A percentile compares a stretch with the other conserved stretches of the same genome.
phyloP scores from a whole-genome alignment of 495 filamentous ascomycete species.

The Clavariopsis aquatica region DNA sequence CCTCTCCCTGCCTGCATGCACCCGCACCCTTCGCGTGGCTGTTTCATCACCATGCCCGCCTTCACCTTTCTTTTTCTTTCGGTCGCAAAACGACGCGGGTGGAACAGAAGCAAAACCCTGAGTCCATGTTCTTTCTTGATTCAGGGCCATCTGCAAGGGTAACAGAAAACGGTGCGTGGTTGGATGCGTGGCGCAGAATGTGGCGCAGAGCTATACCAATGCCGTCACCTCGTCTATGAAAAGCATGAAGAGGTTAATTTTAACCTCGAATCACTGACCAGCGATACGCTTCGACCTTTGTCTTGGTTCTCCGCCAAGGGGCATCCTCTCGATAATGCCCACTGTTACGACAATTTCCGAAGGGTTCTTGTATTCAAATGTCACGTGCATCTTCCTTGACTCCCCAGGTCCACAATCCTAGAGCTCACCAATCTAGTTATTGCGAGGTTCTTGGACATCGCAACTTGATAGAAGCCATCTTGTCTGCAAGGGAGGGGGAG shows the following conservation, averaged over 20 bases:
- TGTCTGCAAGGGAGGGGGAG: no score
- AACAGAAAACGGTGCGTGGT: conserved; percentile 4
- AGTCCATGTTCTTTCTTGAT: neutral
- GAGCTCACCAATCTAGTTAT: neutral
- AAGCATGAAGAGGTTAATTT: neutral
- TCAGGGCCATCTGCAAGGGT: neutral
- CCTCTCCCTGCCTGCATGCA: no score
- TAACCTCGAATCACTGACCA: conserved; percentile 7
- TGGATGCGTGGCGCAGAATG: conserved; percentile 16
- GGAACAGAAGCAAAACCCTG: neutral
- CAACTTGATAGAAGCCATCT: no score
- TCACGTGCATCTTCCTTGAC: conserved; percentile 4
- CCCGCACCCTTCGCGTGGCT: neutral
- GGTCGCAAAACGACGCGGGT: neutral
- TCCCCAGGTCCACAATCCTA: neutral
- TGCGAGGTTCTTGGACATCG: no score
- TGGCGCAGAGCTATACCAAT: conserved; percentile 14
- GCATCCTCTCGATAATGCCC: neutral
- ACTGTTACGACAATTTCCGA: neutral
- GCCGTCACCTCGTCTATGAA: neutral
- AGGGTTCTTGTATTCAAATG: neutral
- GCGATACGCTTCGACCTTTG: neutral
- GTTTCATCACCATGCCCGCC: neutral
- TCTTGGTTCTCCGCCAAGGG: neutral
- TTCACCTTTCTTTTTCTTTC: neutral